Percentiles rank a stretch among this genome's conserved stretches.
Evolutionary conservation across 2,329 filamentous ascomycete genomes (phyloP).

Genomic region (Aspergillus udagawae): DNA sequence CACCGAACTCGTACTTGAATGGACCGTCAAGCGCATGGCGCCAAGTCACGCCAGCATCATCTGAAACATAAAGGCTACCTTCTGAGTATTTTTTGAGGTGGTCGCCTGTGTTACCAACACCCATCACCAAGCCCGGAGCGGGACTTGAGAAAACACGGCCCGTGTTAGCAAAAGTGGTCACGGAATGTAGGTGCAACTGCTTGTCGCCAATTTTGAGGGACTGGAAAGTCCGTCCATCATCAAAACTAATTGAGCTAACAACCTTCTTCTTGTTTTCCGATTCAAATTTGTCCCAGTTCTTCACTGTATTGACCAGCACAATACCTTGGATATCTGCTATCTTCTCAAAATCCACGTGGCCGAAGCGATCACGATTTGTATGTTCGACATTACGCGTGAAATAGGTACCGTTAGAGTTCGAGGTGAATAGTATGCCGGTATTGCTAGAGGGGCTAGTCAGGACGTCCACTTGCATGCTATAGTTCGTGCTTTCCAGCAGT

Average conservation of each 20-base stretch:
- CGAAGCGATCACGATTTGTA: conserved; percentile 71
- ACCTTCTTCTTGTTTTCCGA: conserved; percentile 59
- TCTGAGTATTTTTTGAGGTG: conserved; percentile 66
- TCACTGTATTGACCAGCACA: conserved; percentile 81
- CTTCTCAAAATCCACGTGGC: conserved; percentile 95
- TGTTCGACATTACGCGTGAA: conserved; percentile 90
- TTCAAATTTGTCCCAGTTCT: conserved; percentile 76
- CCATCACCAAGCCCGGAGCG: conserved; percentile 90
- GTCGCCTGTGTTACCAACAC: conserved; percentile 82
- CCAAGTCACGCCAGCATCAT: conserved; percentile 88
- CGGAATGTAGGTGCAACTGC: conserved; percentile 81
- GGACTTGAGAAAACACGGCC: conserved; percentile 90
- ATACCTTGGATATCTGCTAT: conserved; percentile 88
- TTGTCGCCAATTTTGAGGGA: conserved; percentile 64
- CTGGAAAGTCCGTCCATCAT: conserved; percentile 86
- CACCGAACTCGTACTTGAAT: conserved; percentile 95
- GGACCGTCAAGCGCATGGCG: conserved; percentile 66
- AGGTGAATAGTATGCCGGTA: conserved; percentile 88
- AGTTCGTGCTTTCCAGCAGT: conserved; percentile 90
- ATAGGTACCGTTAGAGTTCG: conserved; percentile 95
- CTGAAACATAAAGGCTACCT: conserved; percentile 80
- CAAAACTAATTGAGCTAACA: conserved; percentile 82
- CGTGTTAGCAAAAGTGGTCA: conserved; percentile 76
- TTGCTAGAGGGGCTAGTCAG: conserved; percentile 62
- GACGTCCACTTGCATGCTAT: conserved; percentile 96